Conservation (phyloP, 164 flowering plant genomes). For the Hamamelis virginiana region DNA sequence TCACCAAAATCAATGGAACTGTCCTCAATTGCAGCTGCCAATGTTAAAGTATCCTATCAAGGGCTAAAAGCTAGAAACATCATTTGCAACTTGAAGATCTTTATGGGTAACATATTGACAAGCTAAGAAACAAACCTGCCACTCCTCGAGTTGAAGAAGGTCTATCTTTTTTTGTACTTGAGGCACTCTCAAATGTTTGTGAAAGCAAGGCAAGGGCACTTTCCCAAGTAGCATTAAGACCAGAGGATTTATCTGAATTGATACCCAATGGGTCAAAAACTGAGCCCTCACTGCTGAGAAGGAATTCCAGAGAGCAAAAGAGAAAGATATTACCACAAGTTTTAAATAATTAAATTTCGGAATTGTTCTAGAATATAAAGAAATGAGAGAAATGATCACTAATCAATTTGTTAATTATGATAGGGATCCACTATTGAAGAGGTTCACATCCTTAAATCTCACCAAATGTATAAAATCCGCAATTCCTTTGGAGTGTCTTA, state of each 20-base stretch:
- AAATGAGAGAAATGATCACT: no score
- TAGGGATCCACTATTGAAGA: no score
- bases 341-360: neutral
- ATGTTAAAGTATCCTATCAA: constrained; percentile 31
- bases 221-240: constrained; percentile 50
- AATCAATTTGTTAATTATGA: no score
- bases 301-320: constrained; percentile 16
- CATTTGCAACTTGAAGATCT: constrained; percentile 9
- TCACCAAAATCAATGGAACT: constrained; percentile 98
- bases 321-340: neutral
- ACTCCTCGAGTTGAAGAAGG: constrained; percentile 67
- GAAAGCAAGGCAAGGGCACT: constrained; percentile 40
- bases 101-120: neutral
- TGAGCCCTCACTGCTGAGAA: constrained; percentile 48
- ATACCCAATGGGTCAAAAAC: constrained; percentile 90
- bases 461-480: no score
- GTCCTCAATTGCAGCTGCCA: constrained; percentile 96
- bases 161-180: constrained; percentile 67
- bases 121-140: constrained; percentile 62
- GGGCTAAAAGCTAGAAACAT: constrained; percentile 5
- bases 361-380: neutral
- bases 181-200: constrained; percentile 57
- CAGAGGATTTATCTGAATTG: constrained; percentile 40
- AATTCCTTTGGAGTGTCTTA: no score
- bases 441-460: no score